Evolutionary conservation across 2,329 filamentous ascomycete species (phyloP).

Genomic region (Ploettnerulaceae sp.): DNA sequence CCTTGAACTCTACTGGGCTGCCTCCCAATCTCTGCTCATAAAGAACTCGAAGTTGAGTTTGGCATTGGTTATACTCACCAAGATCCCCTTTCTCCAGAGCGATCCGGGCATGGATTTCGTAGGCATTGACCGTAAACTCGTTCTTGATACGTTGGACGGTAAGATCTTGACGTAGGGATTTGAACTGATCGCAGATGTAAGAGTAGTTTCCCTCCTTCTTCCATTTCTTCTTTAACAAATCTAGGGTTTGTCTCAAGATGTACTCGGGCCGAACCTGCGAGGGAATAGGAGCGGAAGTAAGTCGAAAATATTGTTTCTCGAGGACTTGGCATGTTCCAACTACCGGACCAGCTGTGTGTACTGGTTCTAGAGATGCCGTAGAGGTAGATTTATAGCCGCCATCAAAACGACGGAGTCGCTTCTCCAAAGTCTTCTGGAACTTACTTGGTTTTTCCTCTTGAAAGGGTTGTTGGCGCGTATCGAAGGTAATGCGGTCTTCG

Average conservation of each 20-base stretch:
- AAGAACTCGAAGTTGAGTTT: conserved; percentile 91
- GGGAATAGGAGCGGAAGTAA: conserved; percentile 85
- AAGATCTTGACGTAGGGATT: conserved; percentile 94
- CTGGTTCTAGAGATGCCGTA: conserved; percentile 50
- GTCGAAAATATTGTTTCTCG: conserved; percentile 91
- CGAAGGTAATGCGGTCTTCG: conserved; percentile 68
- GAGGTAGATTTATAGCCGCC: conserved; percentile 54
- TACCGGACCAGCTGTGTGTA: conserved; percentile 63
- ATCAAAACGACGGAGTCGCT: conserved; percentile 84
- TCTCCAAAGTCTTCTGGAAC: conserved; percentile 81
- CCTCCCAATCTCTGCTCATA: conserved; percentile 85
- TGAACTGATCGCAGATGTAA: conserved; percentile 99
- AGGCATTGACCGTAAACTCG: conserved; percentile 92
- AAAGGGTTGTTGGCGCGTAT: conserved; percentile 44
- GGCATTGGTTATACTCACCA: conserved; percentile 99
- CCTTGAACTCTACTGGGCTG: conserved; percentile 92
- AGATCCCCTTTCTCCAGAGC: conserved; percentile 97
- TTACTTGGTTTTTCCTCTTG: conserved; percentile 67
- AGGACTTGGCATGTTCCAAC: conserved; percentile 78
- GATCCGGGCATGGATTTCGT: conserved; percentile 96
- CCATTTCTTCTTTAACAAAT: conserved; percentile 92
- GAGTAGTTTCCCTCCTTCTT: conserved; percentile 87
- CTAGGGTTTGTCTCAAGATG: conserved; percentile 77
- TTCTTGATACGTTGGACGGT: conserved; percentile 97
- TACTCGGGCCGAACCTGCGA: conserved; percentile 80